phyloP scores from a whole-genome alignment of 305 asterid genomes.

The Rubia tinctorum region DNA sequence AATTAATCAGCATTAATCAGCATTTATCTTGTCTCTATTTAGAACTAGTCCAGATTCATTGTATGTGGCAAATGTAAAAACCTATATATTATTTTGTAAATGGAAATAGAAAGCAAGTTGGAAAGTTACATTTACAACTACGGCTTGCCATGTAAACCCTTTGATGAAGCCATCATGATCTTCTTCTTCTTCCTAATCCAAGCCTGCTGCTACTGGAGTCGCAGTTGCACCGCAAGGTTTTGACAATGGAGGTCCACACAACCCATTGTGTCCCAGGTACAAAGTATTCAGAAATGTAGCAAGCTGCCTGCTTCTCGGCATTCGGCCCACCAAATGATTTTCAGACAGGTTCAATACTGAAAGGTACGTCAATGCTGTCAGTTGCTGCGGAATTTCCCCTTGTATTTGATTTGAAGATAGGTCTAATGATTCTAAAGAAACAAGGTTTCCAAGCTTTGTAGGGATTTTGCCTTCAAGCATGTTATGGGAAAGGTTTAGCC shows the following conservation, averaged over 20 bases:
- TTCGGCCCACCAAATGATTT: conserved; percentile 20
- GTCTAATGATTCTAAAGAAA: conserved; percentile 21
- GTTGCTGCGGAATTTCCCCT: conserved; percentile 17
- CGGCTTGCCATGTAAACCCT: conserved; percentile 17
- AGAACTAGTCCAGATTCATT: too few species aligned
- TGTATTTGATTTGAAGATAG: conserved; percentile 21
- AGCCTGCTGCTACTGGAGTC: neutral
- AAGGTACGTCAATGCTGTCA: conserved; percentile 14
- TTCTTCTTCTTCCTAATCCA: neutral
- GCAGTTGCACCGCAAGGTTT: neutral
- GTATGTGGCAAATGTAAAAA: too few species aligned
- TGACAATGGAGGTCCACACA: conserved; percentile 25
- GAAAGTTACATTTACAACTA: too few species aligned
- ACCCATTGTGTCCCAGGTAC: conserved; percentile 16
- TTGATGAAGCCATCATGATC: neutral
- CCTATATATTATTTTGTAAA: too few species aligned
- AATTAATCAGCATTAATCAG: too few species aligned
- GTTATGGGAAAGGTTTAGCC: conserved; percentile 25
- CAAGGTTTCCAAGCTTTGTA: neutral
- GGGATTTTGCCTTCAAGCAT: conserved; percentile 17
- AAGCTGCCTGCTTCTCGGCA: conserved; percentile 21
- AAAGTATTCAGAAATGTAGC: conserved; percentile 19
- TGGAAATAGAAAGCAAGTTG: too few species aligned
- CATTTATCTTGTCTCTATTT: too few species aligned
- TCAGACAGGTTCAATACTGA: conserved; percentile 20